These are phyloP conservation scores for Tilletia horrida DNA, from an alignment of 1,284 basidiomycete genomes.

Conservation along the genomic window DNA sequence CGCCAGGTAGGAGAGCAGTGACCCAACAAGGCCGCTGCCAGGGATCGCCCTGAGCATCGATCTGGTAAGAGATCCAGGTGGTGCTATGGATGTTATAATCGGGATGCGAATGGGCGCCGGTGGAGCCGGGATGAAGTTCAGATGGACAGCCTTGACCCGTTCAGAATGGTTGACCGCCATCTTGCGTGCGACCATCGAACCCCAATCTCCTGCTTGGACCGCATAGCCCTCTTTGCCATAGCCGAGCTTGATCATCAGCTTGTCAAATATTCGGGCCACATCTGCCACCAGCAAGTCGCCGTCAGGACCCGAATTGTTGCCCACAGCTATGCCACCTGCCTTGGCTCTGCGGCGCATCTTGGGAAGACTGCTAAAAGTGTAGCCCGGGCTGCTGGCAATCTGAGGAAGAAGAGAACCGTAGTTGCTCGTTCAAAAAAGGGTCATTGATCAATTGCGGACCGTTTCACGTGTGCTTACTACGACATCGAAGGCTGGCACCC, in stretches of 20 bases:
- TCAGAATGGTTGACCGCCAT: conserved; percentile 31
- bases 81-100: conserved; percentile 18
- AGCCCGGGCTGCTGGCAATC: conserved; percentile 50
- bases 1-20: conserved; percentile 19
- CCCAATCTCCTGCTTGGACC: conserved; percentile 45
- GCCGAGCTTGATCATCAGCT: conserved; percentile 39
- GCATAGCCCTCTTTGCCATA: conserved; percentile 33
- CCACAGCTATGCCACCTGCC: background rate
- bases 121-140: conserved; percentile 39
- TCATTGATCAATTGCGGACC: background rate
- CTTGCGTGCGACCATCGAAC: conserved; percentile 27
- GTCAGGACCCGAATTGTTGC: conserved; percentile 21
- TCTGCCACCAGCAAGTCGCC: conserved; percentile 38
- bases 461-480: conserved; percentile 35
- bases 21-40: conserved; percentile 5
- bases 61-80: background rate
- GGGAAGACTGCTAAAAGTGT: conserved; percentile 32
- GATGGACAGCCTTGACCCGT: conserved; percentile 32
- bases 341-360: conserved; percentile 10
- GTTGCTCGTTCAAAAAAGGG: background rate
- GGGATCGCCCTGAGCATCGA: conserved; percentile 4
- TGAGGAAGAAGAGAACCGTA: background rate
- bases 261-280: conserved; percentile 39
- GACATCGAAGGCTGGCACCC: conserved; percentile 44
- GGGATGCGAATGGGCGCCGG: conserved; percentile 32